These are phyloP conservation scores for Melanogaster broomeanus DNA, from an alignment of 768 basidiomycete genomes.

Conservation along the genomic window DNA sequence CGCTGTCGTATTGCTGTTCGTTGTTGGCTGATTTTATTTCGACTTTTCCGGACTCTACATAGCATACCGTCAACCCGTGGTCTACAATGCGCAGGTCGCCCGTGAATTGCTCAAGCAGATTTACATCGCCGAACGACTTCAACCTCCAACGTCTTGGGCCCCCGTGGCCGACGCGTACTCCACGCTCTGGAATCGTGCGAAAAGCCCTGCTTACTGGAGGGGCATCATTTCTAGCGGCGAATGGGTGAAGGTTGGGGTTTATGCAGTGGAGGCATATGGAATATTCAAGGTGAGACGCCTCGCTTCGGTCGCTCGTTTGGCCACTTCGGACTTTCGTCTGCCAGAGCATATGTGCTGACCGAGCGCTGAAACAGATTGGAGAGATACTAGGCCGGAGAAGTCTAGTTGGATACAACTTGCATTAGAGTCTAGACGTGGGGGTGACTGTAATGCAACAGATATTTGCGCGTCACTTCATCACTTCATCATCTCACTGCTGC, in stretches of 20 bases:
- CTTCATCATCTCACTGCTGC: background rate
- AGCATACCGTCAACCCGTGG: constrained; percentile 77
- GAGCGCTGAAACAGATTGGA: constrained; percentile 56
- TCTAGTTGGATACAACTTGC: constrained; percentile 75
- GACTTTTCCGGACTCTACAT: background rate
- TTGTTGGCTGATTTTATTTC: background rate
- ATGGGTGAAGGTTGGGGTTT: constrained; percentile 65
- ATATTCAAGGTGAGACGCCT: constrained; percentile 72
- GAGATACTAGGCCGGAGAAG: constrained; percentile 84
- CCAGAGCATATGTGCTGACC: constrained; percentile 2
- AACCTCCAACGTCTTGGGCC: constrained; percentile 61
- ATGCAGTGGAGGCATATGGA: constrained; percentile 85
- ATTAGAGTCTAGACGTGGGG: constrained; percentile 37
- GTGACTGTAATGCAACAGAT: background rate
- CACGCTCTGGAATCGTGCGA: constrained; percentile 63
- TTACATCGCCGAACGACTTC: constrained; percentile 62
- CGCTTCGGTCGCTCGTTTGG: background rate
- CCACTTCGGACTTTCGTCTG: background rate
- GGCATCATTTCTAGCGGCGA: constrained; percentile 62
- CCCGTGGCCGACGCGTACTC: constrained; percentile 60
- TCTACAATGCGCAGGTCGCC: constrained; percentile 78
- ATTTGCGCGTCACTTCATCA: background rate
- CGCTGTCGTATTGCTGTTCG: background rate
- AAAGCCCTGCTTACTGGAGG: constrained; percentile 61
- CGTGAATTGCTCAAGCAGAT: constrained; percentile 77